Base-by-base conservation (phyloP, 1,284 basidiomycete genomes). In the Irpex rosettiformis region DNA sequence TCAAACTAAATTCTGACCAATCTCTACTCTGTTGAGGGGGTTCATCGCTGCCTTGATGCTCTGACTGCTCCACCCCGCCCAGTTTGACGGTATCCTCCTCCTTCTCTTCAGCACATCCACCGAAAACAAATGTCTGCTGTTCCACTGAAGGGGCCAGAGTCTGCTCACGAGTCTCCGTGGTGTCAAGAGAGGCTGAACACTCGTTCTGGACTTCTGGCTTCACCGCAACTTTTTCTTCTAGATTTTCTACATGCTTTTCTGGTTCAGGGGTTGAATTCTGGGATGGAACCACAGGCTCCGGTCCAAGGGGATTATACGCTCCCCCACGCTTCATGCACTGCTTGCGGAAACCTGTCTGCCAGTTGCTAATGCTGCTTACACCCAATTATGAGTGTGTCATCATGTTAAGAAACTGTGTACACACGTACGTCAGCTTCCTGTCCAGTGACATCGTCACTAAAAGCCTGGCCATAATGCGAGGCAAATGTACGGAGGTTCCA, bases 391-490 rank as follows among this genome's bases (percentile, higher is more conserved):
- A 56, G 52, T 54, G 55, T 18, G 13, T 47, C 5, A 56, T 53
- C 45, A 37, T 45, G 56, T 52, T 54, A 30, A 53, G 16, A 37
- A 37, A 16, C 33, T 58, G 52, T 52, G 54, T 53, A 43, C 24
- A 16, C 8, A 80, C 88, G 68, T 72, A 93, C 90, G 81, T 80
- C 64, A 90, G 81, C 75, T 90, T 91, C 61, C 89, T 79, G 74
- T 93, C 90, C 66, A 89, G 87, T n/a, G 88, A 86, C 61, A 92
- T 78, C 27, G 83, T 82, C 68, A 83, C 81, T 60, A 93, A 77
- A 56, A 93, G 72, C 57, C 88, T 79, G 59, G 84, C 80, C 82
- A 93, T 88, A 57, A 93, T 73, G 52, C 87, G 85, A 49, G 89
- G 82, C 40, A 93, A 72, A 58, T 86, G 83, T 30, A 79, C 69